Evolutionary conservation across 2,329 filamentous ascomycete species (phyloP), one percentile per base, ranked within the genome.

Genomic region (Calonectria multiphialidica): DNA sequence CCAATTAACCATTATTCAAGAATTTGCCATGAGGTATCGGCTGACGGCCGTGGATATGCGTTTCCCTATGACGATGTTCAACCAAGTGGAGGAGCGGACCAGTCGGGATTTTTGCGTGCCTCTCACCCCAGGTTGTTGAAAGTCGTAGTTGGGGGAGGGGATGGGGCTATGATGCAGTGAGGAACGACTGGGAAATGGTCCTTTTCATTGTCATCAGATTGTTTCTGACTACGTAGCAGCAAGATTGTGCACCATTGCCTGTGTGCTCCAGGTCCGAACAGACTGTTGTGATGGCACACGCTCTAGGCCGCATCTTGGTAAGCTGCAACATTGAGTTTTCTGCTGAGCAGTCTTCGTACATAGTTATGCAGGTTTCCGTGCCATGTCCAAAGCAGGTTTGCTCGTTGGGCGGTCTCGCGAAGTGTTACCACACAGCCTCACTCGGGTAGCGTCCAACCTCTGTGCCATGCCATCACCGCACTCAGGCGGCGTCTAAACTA

Each of bases 61-160:
- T 94, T 94, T 76, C 91, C 92, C 0, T 94, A 94, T 79, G 93
- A 94, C 79, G 92, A 94, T 81, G 93, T 94, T 12, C 87, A 86
- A 25, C 85, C 90, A 5, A 83, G 82, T n/a, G 83, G 84, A 49
- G 89, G 87, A 2, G 78, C 81, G 5, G 91, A 93, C 80, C 91
- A 92, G 82, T 90, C 90, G 23, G 92, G 92, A 1, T 90, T 88
- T 71, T 86, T 94, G 23, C 89, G 86, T 72, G 91, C 92, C 78
- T 82, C 85, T 2, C 86, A 86, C 65, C 91, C 92, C 1, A 81
- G 84, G 79, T 77, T 90, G 71, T 84, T 92, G 76, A 90, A 88
- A 1, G 86, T 93, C 62, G 87, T 86, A 2, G 84, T 93, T 40
- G 91, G 91, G 15, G 89, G 72, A 55, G 44, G 49, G 21, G 53